A percentile compares a stretch with the other conserved stretches of the same genome.
Conservation (phyloP, 192 early-diverging fungal genomes). For the Pecoramyces ruminantium region DNA sequence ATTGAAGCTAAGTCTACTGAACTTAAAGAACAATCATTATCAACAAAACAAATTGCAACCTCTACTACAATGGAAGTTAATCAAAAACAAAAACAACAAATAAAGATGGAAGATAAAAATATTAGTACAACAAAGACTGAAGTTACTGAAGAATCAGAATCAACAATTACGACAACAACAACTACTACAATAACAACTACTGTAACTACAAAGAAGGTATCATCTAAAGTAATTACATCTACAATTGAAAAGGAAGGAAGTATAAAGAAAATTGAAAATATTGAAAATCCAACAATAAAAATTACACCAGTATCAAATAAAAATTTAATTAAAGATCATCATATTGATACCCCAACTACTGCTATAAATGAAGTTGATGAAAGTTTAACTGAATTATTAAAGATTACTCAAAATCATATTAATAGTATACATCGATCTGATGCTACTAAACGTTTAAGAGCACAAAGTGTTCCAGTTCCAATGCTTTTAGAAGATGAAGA, state of each 20-base stretch:
- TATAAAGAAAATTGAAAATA: not conserved
- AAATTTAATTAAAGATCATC: not conserved
- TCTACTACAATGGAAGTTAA: not conserved
- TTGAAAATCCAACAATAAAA: not conserved
- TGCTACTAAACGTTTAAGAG: not conserved
- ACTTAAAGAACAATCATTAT: not conserved
- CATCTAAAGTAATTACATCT: not conserved
- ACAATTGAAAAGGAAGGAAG: not conserved
- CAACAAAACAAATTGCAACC: not conserved
- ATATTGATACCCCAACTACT: not conserved
- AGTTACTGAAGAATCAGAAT: not conserved
- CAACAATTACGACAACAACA: not conserved
- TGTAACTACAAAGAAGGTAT: not conserved
- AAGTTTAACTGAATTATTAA: not conserved
- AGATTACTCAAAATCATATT: not conserved
- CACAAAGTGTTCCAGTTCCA: not conserved
- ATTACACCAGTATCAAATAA: not conserved
- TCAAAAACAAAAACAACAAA: not conserved
- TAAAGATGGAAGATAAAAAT: not conserved
- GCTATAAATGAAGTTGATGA: not conserved
- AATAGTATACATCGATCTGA: not conserved
- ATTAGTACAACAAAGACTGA: not conserved
- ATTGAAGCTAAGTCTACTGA: not conserved
- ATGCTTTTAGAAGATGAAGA: not conserved
- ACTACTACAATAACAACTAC: not conserved